Evolutionary conservation across 352 stramenopile species (phyloP), one percentile per base, ranked within the genome.

Genomic region (Phytophthora foliorum): DNA sequence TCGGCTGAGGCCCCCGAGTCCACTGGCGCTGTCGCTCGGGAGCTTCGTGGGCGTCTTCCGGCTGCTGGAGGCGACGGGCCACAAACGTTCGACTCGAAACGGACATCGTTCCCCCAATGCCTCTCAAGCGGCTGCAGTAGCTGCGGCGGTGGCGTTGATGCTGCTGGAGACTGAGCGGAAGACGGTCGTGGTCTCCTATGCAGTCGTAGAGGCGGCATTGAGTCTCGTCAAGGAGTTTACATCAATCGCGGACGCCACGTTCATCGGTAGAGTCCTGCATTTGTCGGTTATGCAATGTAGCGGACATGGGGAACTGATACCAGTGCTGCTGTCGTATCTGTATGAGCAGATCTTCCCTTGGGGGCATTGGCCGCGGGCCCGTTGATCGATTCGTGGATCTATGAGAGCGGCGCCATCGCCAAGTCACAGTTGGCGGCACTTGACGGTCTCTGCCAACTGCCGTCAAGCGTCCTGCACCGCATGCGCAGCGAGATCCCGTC

Each of bases 361-460:
- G 84, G 81, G 14, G 54, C 66, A 21, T 60, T 80, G 11, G 63
- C 73, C 14, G 74, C 67, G 16, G 75, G 73, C 10, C 80, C 80
- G 57, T 64, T 92, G 62, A 88, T 92, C 38, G 70, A 90, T 69
- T 80, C 72, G 52, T 92, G 84, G 84, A 86, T 91, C 55, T 88
- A 84, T 58, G 55, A 77, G 19, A 78, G 69, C 36, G 72, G 89
- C 13, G 48, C 85, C 22, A 85, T 87, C 50, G 59, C 74, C 14
- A 73, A 74, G 34, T 74, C 81, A 1, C 82, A 91, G 49, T 52
- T 91, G 34, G 61, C 62, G 2, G 62, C 78, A 27, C 77, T 92
- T 25, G 84, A 92, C 58, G 66, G 78, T 22, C 75, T 89, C 53
- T 88, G 74, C 24, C 72, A 72, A 36, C 49, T 89, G 16, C 57